phyloP scores from a whole-genome alignment of 352 stramenopile genomes.

The Sclerospora graminicola region DNA sequence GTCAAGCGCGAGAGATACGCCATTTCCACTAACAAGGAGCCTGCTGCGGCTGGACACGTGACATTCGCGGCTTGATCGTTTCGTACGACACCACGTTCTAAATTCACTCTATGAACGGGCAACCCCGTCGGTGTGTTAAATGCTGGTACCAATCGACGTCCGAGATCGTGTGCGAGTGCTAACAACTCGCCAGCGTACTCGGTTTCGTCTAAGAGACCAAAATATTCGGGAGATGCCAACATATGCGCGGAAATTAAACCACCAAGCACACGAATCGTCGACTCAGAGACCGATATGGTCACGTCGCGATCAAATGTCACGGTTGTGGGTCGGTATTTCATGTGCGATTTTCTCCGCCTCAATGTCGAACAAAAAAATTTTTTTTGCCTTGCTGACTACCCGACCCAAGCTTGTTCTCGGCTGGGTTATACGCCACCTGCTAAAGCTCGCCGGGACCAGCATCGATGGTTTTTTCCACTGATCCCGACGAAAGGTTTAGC shows the following conservation, averaged over 20 bases:
- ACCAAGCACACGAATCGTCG: slow-evolving; percentile 88
- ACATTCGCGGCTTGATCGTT: slow-evolving; percentile 31
- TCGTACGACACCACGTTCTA: slow-evolving; percentile 43
- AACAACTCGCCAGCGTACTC: slow-evolving; percentile 93
- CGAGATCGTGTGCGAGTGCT: slow-evolving; percentile 90
- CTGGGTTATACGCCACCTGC: too few relatives aligned
- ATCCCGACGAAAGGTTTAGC: too few relatives aligned
- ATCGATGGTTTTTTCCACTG: too few relatives aligned
- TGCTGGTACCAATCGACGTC: slow-evolving; percentile 89
- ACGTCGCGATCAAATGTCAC: slow-evolving; percentile 83
- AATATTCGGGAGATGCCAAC: slow-evolving; percentile 48
- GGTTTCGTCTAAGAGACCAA: slow-evolving; percentile 37
- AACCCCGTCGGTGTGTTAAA: slow-evolving; percentile 94
- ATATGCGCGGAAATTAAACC: slow-evolving; percentile 88
- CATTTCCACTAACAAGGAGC: slow-evolving; percentile 95
- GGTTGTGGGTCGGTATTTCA: too few relatives aligned
- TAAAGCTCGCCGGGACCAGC: too few relatives aligned
- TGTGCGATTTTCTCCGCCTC: too few relatives aligned
- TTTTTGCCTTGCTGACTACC: too few relatives aligned
- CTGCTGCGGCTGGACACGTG: slow-evolving; percentile 92
- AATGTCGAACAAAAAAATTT: too few relatives aligned
- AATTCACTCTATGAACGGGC: slow-evolving; percentile 95
- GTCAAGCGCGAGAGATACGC: slow-evolving; percentile 87
- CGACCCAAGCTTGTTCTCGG: too few relatives aligned
- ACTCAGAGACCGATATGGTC: slow-evolving; percentile 89